These are phyloP conservation scores for Cyanidium caldarium DNA, from an alignment of 23 red algal species.

Conservation along the genomic window DNA sequence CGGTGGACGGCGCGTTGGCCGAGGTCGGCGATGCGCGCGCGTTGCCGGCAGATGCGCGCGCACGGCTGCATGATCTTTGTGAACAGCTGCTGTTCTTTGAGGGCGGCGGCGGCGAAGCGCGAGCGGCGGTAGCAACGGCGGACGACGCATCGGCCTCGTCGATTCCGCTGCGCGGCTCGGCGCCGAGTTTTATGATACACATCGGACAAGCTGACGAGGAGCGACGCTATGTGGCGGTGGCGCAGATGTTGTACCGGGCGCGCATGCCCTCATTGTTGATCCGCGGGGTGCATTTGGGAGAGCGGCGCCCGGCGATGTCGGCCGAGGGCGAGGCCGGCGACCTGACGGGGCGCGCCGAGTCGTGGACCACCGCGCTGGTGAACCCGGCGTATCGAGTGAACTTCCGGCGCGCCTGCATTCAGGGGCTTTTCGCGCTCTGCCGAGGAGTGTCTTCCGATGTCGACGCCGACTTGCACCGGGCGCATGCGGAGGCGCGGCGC, in stretches of 20 bases:
- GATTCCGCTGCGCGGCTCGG: too few species aligned
- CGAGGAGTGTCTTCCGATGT: too few species aligned
- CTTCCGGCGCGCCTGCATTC: too few species aligned
- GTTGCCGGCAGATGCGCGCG: not conserved
- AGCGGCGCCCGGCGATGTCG: not conserved
- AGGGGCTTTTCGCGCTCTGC: too few species aligned
- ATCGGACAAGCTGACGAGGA: not conserved
- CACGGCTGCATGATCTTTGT: not conserved
- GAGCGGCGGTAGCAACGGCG: not conserved
- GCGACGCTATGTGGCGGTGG: not conserved
- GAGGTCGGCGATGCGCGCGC: not conserved
- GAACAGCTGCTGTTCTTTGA: not conserved
- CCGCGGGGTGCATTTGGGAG: not conserved
- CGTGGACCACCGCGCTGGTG: not conserved
- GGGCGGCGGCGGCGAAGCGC: not conserved
- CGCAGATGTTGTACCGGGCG: not conserved
- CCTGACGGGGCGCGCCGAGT: not conserved
- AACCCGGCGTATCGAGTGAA: too few species aligned
- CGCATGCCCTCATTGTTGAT: not conserved
- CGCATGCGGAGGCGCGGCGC: not conserved
- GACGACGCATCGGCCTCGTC: not conserved
- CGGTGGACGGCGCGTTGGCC: not conserved
- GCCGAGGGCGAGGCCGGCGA: not conserved
- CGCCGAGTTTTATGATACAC: conserved; percentile 8
- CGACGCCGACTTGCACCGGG: not conserved